phyloP scores from a whole-genome alignment of 768 basidiomycete species.

The Pholiota molesta region DNA sequence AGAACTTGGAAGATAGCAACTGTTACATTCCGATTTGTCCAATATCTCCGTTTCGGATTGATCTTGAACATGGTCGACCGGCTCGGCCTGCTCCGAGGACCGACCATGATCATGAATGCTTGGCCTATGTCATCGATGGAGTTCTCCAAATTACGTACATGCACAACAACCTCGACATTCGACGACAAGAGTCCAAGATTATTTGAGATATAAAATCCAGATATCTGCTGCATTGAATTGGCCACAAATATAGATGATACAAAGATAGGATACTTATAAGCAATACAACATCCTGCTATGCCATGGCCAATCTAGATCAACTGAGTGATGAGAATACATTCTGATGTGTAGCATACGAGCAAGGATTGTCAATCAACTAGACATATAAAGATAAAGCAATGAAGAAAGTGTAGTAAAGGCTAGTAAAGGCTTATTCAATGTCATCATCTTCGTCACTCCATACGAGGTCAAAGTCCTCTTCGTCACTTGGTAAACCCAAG shows the following conservation, averaged over 20 bases:
- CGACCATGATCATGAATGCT: too few relatives aligned
- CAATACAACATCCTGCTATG: background rate
- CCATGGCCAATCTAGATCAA: background rate
- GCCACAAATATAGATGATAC: background rate
- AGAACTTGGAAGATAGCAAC: too few relatives aligned
- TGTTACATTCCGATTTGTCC: background rate
- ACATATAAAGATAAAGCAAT: background rate
- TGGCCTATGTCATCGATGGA: too few relatives aligned
- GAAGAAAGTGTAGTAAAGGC: background rate
- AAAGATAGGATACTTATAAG: background rate
- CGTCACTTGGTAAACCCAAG: slow-evolving; percentile 52
- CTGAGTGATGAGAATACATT: too few relatives aligned
- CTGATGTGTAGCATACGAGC: too few relatives aligned
- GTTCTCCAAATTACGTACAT: too few relatives aligned
- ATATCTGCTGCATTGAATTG: background rate
- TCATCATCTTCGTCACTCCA: slow-evolving; percentile 55
- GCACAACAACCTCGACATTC: too few relatives aligned
- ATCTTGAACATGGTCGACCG: background rate
- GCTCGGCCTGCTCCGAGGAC: background rate
- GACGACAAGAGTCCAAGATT: too few relatives aligned
- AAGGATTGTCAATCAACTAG: background rate
- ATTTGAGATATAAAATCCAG: too few relatives aligned
- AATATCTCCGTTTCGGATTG: background rate
- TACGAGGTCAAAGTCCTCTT: slow-evolving; percentile 55
- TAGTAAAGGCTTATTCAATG: slow-evolving; percentile 4